Percentiles rank a stretch among this genome's conserved stretches.
Evolutionary conservation across 352 stramenopile genomes (phyloP).

Genomic region (Globisporangium perplexum): DNA sequence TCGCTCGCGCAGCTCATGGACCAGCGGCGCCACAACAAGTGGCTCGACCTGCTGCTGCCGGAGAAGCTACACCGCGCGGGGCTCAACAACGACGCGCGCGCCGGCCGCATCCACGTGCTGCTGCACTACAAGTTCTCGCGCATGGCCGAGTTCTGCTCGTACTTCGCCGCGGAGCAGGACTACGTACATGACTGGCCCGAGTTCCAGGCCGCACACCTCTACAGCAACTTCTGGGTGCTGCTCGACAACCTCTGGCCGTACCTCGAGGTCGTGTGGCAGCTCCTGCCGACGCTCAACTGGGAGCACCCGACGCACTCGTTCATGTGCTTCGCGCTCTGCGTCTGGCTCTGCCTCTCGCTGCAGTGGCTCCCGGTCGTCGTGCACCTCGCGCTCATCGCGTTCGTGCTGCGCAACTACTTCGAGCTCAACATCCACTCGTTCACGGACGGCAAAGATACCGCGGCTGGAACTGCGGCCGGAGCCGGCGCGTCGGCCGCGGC

Average conservation of each 20-base stretch:
- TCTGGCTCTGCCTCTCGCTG: conserved; percentile 80
- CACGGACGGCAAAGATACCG: conserved; percentile 40
- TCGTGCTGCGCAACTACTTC: conserved; percentile 81
- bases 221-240: conserved; percentile 86
- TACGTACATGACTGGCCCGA: conserved; percentile 80
- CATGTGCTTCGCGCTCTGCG: conserved; percentile 79
- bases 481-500: neutral
- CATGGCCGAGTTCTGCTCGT: conserved; percentile 80
- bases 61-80: conserved; percentile 75
- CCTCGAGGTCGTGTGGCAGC: conserved; percentile 76
- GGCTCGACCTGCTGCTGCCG: conserved; percentile 72
- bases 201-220: conserved; percentile 75
- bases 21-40: conserved; percentile 84
- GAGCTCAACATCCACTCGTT: conserved; percentile 83
- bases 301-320: conserved; percentile 79
- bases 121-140: conserved; percentile 86
- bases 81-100: conserved; percentile 79
- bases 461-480: neutral
- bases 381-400: conserved; percentile 73
- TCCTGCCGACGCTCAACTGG: conserved; percentile 82
- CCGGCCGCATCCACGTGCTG: conserved; percentile 75
- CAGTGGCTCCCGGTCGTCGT: conserved; percentile 79
- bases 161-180: conserved; percentile 63
- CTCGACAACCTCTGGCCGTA: conserved; percentile 83
- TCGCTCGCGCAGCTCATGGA: conserved; percentile 80